A percentile compares a stretch with the other conserved stretches of the same genome.
Conservation (phyloP, 1,139 yeast genomes). For the Starmera stellimalicola region DNA sequence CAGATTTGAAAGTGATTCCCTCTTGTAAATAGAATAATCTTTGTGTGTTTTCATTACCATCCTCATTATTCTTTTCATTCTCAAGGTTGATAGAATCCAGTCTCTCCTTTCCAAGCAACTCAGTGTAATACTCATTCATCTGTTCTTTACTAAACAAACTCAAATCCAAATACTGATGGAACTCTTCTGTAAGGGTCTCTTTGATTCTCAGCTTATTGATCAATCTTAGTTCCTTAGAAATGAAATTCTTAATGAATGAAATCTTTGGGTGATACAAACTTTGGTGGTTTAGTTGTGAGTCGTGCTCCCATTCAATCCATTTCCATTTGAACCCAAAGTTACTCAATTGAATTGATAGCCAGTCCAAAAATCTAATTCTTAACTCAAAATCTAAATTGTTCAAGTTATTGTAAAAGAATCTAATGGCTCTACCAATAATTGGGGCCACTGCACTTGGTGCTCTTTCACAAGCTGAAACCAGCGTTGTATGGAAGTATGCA, state of each 20-base stretch:
- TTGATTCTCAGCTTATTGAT: constrained; percentile 60
- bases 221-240: constrained; percentile 75
- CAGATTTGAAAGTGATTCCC: constrained; percentile 22
- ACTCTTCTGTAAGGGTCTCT: constrained; percentile 70
- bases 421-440: constrained; percentile 86
- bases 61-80: constrained; percentile 19
- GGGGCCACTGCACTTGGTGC: constrained; percentile 93
- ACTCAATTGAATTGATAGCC: constrained; percentile 91
- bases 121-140: constrained; percentile 25
- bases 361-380: constrained; percentile 65
- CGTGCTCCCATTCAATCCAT: constrained; percentile 90
- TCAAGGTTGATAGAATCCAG: constrained; percentile 16
- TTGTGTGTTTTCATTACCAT: too few relatives aligned
- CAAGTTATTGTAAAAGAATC: constrained; percentile 67
- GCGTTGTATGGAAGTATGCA: constrained; percentile 78
- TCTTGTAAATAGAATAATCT: constrained; percentile 25
- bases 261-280: constrained; percentile 58
- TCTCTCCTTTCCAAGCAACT: constrained; percentile 20
- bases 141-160: constrained; percentile 32
- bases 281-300: constrained; percentile 32
- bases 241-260: constrained; percentile 67
- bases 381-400: constrained; percentile 69
- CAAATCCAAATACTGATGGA: constrained; percentile 50
- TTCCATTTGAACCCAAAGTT: constrained; percentile 96
- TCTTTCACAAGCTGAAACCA: constrained; percentile 79